Evolutionary conservation across 2,329 filamentous ascomycete genomes (phyloP).

Genomic region (Penicillium sp.): DNA sequence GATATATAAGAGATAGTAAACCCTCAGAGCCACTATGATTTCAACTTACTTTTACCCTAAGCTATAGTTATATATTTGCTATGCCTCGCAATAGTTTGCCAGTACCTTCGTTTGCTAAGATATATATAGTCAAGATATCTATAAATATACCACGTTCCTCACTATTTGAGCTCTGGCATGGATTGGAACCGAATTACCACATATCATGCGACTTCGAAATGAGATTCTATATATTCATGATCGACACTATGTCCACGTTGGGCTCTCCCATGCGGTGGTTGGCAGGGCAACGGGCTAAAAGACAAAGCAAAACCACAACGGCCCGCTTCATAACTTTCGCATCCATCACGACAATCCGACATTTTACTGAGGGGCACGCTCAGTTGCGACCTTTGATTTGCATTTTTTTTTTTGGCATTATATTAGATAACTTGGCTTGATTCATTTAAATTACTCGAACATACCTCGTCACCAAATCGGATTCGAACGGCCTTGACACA

Average conservation of each 20-base stretch:
- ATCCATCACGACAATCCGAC: conserved; percentile 8
- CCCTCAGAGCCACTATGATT: neutral
- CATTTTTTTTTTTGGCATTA: neutral
- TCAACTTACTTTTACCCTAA: neutral
- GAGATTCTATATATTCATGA: neutral
- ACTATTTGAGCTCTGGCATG: neutral
- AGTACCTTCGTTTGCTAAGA: neutral
- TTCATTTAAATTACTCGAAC: neutral
- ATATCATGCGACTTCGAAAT: neutral
- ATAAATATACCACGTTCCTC: neutral
- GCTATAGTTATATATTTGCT: neutral
- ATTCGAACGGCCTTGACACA: conserved; percentile 26
- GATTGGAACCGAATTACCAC: no score
- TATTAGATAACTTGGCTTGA: neutral
- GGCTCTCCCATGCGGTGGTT: conserved; percentile 2
- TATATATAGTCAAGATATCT: neutral
- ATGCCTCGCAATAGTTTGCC: neutral
- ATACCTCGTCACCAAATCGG: neutral
- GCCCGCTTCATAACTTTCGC: conserved; percentile 6
- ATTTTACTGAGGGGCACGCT: neutral
- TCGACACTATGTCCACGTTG: neutral
- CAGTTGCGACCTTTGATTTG: neutral
- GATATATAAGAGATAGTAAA: neutral
- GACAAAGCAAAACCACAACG: conserved; percentile 8
- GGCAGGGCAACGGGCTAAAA: conserved; percentile 11